Evolutionary conservation across 129 eudicot genomes (phyloP), one percentile per base, ranked within the genome.

Genomic region (Apium graveolens): DNA sequence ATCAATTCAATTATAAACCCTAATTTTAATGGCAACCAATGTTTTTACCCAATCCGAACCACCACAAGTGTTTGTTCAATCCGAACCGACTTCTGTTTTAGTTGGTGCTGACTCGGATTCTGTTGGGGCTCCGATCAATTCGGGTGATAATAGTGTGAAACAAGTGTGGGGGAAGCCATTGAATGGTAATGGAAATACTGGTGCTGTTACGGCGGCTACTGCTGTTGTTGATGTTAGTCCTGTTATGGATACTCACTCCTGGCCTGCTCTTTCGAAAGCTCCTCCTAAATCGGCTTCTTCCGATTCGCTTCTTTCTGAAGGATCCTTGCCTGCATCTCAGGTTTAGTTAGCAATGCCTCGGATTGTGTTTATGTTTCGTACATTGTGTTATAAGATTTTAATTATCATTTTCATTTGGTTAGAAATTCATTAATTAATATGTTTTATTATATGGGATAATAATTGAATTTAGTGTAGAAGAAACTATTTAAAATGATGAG

Each of bases 251-350:
- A 90, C 91, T 2, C 91, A 78, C 31, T 85, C 89, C 26, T 93
- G 98, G 98, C 98, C 98, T 49, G 90, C 98, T 74, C 81, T 91
- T 11, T 89, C 92, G 17, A 88, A 88, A 77, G 86, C 87, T 77
- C 82, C 89, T 37, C 85, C 87, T 18, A 93, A 91, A 39, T 82
- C 90, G 13, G 69, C 91, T 53, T 83, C 97, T 7, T 66, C 92
- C 4, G 92, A 93, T 46, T 85, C 88, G 2, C 80, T 83, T 2
- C 80, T 83, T 26, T 78, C 91, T 0, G 91, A 87, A 42, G 90
- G 84, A 74, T 81, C 91, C 9, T 5, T 74, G 5, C 78, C 87
- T 69, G 76, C 78, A 35, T 78, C 88, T 48, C 92, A 87, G 95
- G 98, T 86, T 74, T 76, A 8, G 17, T 62, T 48, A 1, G n/a